These are phyloP conservation scores for Cordyceps sp. DNA, from an alignment of 2,329 filamentous ascomycete genomes.

Conservation along the genomic window DNA sequence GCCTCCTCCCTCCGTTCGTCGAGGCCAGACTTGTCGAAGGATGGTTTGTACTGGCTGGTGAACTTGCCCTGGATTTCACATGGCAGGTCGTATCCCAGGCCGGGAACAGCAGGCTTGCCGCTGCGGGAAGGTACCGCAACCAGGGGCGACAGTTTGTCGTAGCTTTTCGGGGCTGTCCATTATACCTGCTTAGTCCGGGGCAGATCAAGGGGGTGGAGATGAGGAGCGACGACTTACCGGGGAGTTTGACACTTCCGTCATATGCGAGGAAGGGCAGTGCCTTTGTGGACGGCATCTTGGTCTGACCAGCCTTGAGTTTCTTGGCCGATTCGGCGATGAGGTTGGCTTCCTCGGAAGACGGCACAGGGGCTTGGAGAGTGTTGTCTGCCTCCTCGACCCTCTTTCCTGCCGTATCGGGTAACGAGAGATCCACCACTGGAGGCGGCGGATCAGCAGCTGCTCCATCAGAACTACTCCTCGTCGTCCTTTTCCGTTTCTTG, in stretches of 20 bases:
- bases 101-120: slow-evolving; percentile 20
- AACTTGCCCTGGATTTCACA: slow-evolving; percentile 28
- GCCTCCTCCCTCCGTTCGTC: slow-evolving; percentile 25
- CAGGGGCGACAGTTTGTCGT: slow-evolving; percentile 25
- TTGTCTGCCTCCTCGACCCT: slow-evolving; percentile 19
- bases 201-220: too few relatives aligned
- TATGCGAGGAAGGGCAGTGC: slow-evolving; percentile 21
- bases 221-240: slow-evolving; percentile 10
- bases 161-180: slow-evolving; percentile 23
- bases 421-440: slow-evolving; percentile 10
- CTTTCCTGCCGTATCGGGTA: slow-evolving; percentile 8
- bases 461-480: slow-evolving; percentile 12
- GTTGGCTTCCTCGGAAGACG: slow-evolving; percentile 16
- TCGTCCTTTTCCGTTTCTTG: slow-evolving; percentile 21
- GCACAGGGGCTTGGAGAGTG: slow-evolving; percentile 12
- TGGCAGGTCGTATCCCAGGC: slow-evolving; percentile 20
- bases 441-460: slow-evolving; percentile 10
- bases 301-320: slow-evolving; percentile 18
- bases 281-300: slow-evolving; percentile 19
- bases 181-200: too few relatives aligned
- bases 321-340: slow-evolving; percentile 21
- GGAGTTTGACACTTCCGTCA: slow-evolving; percentile 21
- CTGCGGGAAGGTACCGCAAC: slow-evolving; percentile 23
- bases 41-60: slow-evolving; percentile 22
- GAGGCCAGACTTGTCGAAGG: slow-evolving; percentile 19